phyloP scores from a whole-genome alignment of 768 basidiomycete species.

The Russula foetens region DNA sequence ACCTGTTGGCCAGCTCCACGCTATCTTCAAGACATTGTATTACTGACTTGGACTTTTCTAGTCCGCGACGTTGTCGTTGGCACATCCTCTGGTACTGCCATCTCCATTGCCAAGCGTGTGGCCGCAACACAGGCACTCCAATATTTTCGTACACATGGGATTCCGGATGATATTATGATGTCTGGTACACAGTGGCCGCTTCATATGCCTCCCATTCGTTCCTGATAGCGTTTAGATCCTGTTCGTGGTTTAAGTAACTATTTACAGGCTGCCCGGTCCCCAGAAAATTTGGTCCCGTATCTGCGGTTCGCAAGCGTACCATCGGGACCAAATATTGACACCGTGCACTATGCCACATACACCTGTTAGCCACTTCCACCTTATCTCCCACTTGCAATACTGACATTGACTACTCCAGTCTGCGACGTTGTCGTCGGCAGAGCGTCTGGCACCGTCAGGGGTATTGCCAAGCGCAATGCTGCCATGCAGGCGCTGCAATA shows the following conservation, averaged over 20 bases:
- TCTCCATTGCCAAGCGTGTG: not conserved
- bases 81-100: not conserved
- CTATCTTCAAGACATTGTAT: not conserved
- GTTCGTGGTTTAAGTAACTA: slow-evolving; percentile 2
- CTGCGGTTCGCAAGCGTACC: not conserved
- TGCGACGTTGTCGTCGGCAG: not conserved
- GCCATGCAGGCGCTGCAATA: not conserved
- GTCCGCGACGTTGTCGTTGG: not conserved
- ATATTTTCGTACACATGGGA: not conserved
- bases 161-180: not conserved
- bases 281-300: not conserved
- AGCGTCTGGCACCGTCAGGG: not conserved
- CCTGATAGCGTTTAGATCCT: not conserved
- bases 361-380: not conserved
- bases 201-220: not conserved
- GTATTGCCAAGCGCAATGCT: not conserved
- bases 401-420: not conserved
- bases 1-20: not conserved
- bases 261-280: not conserved
- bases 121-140: slow-evolving; percentile 1
- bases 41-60: not conserved
- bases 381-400: too few relatives aligned
- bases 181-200: too few relatives aligned
- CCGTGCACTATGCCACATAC: not conserved
- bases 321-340: not conserved